These are phyloP conservation scores for Thermothielavioides terrestris DNA, from an alignment of 495 filamentous ascomycete species.

Conservation along the genomic window DNA sequence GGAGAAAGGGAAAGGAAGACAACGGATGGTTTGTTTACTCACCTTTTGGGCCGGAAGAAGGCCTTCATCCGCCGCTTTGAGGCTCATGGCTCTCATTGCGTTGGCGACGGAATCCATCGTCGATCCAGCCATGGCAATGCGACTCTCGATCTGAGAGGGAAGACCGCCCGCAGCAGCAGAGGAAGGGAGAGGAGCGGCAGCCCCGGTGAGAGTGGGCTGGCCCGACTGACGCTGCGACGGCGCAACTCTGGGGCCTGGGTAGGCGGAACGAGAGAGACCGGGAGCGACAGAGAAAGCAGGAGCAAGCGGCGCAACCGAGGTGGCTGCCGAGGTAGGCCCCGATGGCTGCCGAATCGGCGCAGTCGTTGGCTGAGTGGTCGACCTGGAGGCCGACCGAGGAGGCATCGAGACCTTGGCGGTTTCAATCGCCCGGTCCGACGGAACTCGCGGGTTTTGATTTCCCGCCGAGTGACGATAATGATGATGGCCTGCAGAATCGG, in stretches of 20 bases:
- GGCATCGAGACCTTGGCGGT: background rate
- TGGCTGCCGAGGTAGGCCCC: too few relatives aligned
- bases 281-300: background rate
- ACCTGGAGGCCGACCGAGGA: background rate
- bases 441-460: background rate
- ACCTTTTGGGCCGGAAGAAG: conserved; percentile 3
- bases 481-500: background rate
- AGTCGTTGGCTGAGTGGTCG: background rate
- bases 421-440: background rate
- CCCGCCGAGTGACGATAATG: background rate
- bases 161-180: too few relatives aligned
- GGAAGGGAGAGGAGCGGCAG: too few relatives aligned
- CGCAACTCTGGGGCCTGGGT: background rate
- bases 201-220: background rate
- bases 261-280: too few relatives aligned
- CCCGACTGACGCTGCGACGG: background rate
- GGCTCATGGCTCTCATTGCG: conserved; percentile 2
- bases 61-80: background rate
- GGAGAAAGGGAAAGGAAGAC: background rate
- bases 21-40: background rate
- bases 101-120: conserved; percentile 1
- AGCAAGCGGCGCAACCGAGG: background rate
- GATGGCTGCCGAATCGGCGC: too few relatives aligned
- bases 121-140: background rate
- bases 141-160: background rate